Conservation (phyloP, 805 yeast species). For the Saturnispora dispora region DNA sequence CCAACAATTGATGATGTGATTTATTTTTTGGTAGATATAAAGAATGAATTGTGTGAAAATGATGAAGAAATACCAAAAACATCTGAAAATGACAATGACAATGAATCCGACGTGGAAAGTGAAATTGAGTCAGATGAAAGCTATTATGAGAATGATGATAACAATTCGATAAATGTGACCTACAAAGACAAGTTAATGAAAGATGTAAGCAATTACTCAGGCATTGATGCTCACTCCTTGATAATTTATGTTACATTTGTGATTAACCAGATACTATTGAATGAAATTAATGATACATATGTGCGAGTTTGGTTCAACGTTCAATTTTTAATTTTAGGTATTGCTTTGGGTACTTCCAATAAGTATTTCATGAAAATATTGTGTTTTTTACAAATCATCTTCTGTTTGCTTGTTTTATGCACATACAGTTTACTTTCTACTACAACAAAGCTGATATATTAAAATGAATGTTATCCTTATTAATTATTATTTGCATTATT, state of each 20-base stretch:
- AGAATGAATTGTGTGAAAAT: not conserved
- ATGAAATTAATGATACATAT: not conserved
- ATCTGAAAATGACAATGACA: not conserved
- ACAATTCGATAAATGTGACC: constrained; percentile 1
- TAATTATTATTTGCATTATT: not conserved
- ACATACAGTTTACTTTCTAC: not conserved
- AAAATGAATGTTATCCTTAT: not conserved
- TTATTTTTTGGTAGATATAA: not conserved
- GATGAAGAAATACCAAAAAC: not conserved
- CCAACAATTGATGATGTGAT: constrained; percentile 19
- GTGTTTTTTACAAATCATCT: not conserved
- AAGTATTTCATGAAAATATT: not conserved
- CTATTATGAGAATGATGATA: not conserved
- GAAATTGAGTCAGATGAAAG: not conserved
- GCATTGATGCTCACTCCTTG: not conserved
- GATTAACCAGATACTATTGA: not conserved
- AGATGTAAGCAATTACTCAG: not conserved
- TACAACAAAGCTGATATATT: not conserved
- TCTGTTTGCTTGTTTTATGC: not conserved
- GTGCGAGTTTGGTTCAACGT: not conserved
- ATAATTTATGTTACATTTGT: not conserved
- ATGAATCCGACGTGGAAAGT: not conserved
- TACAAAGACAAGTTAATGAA: constrained; percentile 4
- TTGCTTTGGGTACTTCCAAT: constrained; percentile 3
- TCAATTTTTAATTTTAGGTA: constrained; percentile 8